Conservation (phyloP, 202 grass and related monocot species). For the Sporobolus alterniflorus region DNA sequence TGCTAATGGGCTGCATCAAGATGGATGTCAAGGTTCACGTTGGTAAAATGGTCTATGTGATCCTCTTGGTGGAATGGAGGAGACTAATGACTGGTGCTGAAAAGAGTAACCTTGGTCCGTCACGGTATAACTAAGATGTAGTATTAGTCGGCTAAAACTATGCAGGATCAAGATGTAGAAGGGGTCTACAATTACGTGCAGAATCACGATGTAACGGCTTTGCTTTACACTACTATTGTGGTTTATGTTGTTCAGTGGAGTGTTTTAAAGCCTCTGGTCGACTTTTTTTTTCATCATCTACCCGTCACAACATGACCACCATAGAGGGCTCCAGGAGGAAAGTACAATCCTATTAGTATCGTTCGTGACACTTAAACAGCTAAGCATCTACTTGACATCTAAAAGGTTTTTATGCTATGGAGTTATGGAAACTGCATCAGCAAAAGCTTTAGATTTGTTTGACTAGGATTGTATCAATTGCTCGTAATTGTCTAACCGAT, state of each 20-base stretch:
- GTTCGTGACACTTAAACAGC: neutral
- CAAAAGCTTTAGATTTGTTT: neutral
- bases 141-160: neutral
- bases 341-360: slow-evolving; percentile 4
- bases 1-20: no score
- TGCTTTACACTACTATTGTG: neutral
- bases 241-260: neutral
- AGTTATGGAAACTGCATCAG: neutral
- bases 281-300: neutral
- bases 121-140: neutral
- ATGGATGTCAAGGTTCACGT: no score
- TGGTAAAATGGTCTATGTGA: no score
- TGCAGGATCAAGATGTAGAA: neutral
- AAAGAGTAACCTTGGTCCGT: neutral
- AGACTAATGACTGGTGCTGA: neutral
- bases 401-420: neutral
- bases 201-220: neutral
- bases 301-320: slow-evolving; percentile 2
- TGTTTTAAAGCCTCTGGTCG: neutral
- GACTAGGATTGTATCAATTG: neutral
- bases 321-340: neutral
- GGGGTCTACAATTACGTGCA: no score
- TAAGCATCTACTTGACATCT: neutral
- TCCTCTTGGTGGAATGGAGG: neutral
- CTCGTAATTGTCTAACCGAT: neutral